A percentile compares a stretch with the other conserved stretches of the same genome.
These are phyloP conservation scores for Xerocomus cyaneibrunnescens DNA, from an alignment of 1,284 basidiomycete genomes.

Conservation along the genomic window DNA sequence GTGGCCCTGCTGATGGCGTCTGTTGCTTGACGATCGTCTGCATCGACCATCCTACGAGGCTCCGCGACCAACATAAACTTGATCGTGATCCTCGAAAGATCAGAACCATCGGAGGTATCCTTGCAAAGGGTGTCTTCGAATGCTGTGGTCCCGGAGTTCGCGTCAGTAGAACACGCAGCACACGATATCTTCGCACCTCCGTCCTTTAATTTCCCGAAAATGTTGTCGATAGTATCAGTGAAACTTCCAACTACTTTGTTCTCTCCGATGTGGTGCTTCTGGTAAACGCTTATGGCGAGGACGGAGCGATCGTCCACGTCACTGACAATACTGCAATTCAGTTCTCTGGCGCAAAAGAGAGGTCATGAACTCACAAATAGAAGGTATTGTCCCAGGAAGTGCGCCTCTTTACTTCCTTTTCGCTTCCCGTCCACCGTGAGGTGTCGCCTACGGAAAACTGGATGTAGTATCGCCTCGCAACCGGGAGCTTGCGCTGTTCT, in stretches of 20 bases:
- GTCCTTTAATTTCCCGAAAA: neutral
- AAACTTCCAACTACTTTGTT: neutral
- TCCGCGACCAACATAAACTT: conserved; percentile 13
- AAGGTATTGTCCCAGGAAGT: neutral
- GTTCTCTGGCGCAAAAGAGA: too few species aligned
- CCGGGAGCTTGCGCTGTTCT: too few species aligned
- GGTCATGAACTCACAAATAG: neutral
- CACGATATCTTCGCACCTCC: neutral
- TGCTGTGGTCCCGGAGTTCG: neutral
- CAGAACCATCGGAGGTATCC: neutral
- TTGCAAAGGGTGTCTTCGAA: neutral
- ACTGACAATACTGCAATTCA: conserved; percentile 1
- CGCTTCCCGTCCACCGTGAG: too few species aligned
- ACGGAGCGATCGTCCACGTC: neutral
- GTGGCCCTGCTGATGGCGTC: conserved; percentile 10
- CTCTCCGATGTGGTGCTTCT: neutral
- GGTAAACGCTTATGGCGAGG: neutral
- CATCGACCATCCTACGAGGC: neutral
- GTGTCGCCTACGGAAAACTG: neutral
- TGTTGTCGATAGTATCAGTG: neutral
- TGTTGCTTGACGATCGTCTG: conserved; percentile 16
- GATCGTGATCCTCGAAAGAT: conserved; percentile 8
- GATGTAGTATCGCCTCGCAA: neutral
- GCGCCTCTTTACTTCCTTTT: too few species aligned
- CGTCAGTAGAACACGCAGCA: neutral